Evolutionary conservation across 306 rosid genomes (phyloP).

Genomic region (Astragalus glycyphyllos): DNA sequence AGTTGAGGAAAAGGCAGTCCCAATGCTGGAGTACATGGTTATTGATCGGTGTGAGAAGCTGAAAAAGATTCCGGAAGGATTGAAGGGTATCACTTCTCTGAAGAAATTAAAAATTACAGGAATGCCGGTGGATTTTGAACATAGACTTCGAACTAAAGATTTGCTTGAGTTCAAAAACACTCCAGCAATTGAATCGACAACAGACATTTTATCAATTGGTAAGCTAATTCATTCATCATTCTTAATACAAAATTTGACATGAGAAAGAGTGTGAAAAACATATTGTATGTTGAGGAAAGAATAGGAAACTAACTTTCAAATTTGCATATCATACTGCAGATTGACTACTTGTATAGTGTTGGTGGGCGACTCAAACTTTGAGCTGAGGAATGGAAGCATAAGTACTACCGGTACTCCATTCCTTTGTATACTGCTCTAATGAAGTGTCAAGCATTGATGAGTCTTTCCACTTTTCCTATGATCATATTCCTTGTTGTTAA

Average conservation of each 20-base stretch:
- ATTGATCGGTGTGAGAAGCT: conserved; percentile 57
- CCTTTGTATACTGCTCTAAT: conserved; percentile 18
- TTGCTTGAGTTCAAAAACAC: conserved; percentile 42
- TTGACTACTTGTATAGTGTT: conserved; percentile 20
- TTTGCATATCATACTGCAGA: conserved; percentile 46
- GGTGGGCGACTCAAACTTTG: conserved; percentile 21
- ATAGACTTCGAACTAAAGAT: conserved; percentile 51
- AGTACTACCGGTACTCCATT: conserved; percentile 30
- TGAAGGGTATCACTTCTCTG: conserved; percentile 45
- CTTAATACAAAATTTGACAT: conserved; percentile 19
- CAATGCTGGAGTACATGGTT: conserved; percentile 48
- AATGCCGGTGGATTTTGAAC: conserved; percentile 60
- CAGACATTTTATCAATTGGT: conserved; percentile 55
- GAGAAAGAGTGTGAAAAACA: background rate
- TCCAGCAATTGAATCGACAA: conserved; percentile 52
- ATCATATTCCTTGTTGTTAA: no score
- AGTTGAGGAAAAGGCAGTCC: conserved; percentile 45
- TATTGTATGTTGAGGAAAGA: background rate
- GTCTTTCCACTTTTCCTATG: no score
- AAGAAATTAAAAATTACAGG: conserved; percentile 52
- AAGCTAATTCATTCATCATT: conserved; percentile 36
- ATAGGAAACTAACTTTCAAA: conserved; percentile 31
- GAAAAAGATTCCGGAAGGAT: conserved; percentile 54
- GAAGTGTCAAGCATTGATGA: background rate
- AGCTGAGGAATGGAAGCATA: conserved; percentile 29